Evolutionary conservation across 768 basidiomycete genomes (phyloP), one percentile per base, ranked within the genome.

Genomic region (Mycena metata): DNA sequence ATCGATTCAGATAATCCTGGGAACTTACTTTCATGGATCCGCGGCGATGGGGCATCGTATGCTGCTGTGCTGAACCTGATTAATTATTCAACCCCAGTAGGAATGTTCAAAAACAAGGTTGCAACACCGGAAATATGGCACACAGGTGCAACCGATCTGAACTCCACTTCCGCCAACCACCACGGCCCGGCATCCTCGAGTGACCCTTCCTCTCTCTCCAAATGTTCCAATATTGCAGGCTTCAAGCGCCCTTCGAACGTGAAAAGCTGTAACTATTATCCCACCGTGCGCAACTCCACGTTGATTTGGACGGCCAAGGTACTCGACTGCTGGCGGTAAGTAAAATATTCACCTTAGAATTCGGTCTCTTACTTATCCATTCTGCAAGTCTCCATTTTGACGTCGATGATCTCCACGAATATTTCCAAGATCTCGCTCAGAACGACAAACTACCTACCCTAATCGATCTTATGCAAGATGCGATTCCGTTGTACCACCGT

Each of bases 311-410:
- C 4, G 1, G 73, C 64, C 0, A 74, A 76, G 5, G 79, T 81
- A 11, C 73, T 80, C 4, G 78, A 82, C 45, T 81, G 80, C 52
- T 82, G 79, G 79, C 24, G 76, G 79, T 80, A 61, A n/a, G n/a
- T n/a, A n/a, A n/a, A n/a, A n/a, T n/a, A n/a, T n/a, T n/a, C n/a
- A 36, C 36, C 36, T 7, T 7, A 6, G 36, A 36, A 12, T 12
- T 36, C 12, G 36, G 36, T 12, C 16, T 33, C 16, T 52, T 52
- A n/a, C 1, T 19, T 19, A 33, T 3, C 19, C 10, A 17, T 55
- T 11, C 7, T 23, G 10, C n/a, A n/a, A 55, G 54, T 11, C 12
- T 55, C 4, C 21, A 21, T 36, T 41, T 55, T n/a, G 36, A 55
- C 2, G 16, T 23, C 19, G 54, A 55, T 5, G 35, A 55, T n/a